These are phyloP conservation scores for Dalbergia oliveri DNA, from an alignment of 306 rosid species.

Conservation along the genomic window DNA sequence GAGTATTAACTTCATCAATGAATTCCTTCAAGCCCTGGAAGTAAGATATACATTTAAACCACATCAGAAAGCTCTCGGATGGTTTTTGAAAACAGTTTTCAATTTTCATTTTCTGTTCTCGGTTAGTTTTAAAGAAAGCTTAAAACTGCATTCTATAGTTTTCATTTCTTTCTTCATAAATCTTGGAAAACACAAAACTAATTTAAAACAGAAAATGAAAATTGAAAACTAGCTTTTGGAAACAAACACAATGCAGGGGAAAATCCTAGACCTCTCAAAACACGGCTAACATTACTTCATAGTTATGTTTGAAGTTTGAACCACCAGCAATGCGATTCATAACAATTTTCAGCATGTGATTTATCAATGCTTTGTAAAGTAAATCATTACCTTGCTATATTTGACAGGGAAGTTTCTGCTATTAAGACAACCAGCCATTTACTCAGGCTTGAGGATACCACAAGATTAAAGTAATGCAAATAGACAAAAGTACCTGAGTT, in stretches of 20 bases:
- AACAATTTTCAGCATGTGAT: neutral
- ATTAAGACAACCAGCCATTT: neutral
- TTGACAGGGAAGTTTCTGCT: neutral
- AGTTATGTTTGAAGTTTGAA: neutral
- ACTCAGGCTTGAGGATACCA: slow-evolving; percentile 8
- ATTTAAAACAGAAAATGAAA: too few relatives aligned
- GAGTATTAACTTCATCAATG: slow-evolving; percentile 69
- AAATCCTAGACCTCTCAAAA: neutral
- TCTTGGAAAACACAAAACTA: too few relatives aligned
- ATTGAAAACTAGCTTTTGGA: too few relatives aligned
- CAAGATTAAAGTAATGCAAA: slow-evolving; percentile 28
- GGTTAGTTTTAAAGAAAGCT: too few relatives aligned
- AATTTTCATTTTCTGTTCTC: neutral
- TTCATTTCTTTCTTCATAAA: too few relatives aligned
- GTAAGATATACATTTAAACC: slow-evolving; percentile 20
- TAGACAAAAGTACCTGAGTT: slow-evolving; percentile 61
- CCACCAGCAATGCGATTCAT: neutral
- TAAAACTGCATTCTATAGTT: too few relatives aligned
- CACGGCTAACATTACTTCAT: neutral
- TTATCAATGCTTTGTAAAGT: neutral
- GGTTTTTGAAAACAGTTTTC: neutral
- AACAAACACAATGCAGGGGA: neutral
- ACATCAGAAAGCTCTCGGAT: slow-evolving; percentile 27
- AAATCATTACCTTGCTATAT: neutral
- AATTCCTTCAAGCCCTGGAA: slow-evolving; percentile 86